Evolutionary conservation across 139 green algal species (phyloP).

Genomic region (Chlorella sp.): DNA sequence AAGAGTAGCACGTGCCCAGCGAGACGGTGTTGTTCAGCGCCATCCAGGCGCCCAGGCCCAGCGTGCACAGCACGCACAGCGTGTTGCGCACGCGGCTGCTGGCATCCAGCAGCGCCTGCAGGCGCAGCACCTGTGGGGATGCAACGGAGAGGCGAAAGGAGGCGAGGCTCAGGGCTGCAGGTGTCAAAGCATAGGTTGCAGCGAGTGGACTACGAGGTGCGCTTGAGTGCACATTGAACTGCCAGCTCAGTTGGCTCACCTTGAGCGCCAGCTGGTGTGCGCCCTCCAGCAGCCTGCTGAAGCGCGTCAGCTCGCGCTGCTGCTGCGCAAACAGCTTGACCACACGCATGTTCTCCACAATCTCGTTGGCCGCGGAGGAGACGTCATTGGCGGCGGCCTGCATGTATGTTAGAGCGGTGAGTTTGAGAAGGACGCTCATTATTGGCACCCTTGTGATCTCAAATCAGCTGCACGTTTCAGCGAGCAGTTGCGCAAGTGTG

Average conservation of each 20-base stretch:
- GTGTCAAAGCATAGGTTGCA: too few species aligned
- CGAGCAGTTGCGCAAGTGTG: too few species aligned
- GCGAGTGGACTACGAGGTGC: too few species aligned
- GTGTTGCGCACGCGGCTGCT: constrained; percentile 43
- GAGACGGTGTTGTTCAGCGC: constrained; percentile 28
- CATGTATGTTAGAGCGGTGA: too few species aligned
- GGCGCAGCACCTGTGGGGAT: background rate
- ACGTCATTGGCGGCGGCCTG: constrained; percentile 8
- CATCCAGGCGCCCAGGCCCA: constrained; percentile 41
- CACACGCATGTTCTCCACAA: constrained; percentile 45
- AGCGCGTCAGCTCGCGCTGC: constrained; percentile 27
- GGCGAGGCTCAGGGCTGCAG: too few species aligned
- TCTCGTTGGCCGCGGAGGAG: constrained; percentile 28
- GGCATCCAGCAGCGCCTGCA: constrained; percentile 40
- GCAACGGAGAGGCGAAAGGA: background rate
- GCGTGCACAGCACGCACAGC: constrained; percentile 44
- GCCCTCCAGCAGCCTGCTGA: constrained; percentile 21
- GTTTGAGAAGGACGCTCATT: too few species aligned
- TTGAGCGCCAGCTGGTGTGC: constrained; percentile 7
- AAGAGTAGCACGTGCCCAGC: constrained; percentile 38
- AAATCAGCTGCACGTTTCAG: too few species aligned
- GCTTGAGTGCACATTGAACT: too few species aligned
- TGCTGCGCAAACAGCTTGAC: constrained; percentile 43
- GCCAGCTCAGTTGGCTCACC: too few species aligned
- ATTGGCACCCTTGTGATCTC: too few species aligned